A percentile compares a stretch with the other conserved stretches of the same genome.
These are phyloP conservation scores for Biscogniauxia sp. DNA, from an alignment of 2,329 filamentous ascomycete genomes.

Conservation along the genomic window DNA sequence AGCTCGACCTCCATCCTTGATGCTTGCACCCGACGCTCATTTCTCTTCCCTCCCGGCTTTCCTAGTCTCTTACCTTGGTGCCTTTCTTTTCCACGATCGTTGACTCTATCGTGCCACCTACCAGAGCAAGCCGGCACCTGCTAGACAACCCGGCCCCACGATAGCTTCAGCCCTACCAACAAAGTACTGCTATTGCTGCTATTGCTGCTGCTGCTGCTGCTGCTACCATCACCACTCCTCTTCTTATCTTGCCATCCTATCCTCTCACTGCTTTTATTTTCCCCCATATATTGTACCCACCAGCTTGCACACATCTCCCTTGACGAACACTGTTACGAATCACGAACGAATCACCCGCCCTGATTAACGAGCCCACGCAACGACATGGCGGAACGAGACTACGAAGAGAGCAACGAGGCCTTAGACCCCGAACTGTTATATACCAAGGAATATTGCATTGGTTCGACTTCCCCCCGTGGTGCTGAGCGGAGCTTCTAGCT, in stretches of 20 bases:
- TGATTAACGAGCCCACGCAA: conserved; percentile 3
- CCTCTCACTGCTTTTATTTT: not conserved
- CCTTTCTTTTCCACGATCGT: not conserved
- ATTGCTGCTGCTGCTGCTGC: no score
- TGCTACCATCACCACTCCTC: not conserved
- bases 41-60: not conserved
- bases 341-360: not conserved
- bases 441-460: conserved; percentile 88
- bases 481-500: conserved; percentile 17
- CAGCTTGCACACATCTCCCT: not conserved
- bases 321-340: not conserved
- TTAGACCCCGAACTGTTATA: conserved; percentile 89
- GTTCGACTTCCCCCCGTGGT: conserved; percentile 43
- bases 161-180: not conserved
- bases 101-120: not conserved
- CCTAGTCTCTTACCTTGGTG: not conserved
- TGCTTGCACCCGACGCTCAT: not conserved
- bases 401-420: conserved; percentile 50
- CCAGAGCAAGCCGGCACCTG: not conserved
- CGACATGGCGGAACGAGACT: conserved; percentile 48
- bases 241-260: not conserved
- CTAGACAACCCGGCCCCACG: not conserved
- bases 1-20: not conserved
- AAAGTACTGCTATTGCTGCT: no score
- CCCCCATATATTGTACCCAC: not conserved